Percentiles rank a stretch among this genome's conserved stretches.
Conservation (phyloP, 2,329 filamentous ascomycete genomes). For the Aspergillus chevalieri region DNA sequence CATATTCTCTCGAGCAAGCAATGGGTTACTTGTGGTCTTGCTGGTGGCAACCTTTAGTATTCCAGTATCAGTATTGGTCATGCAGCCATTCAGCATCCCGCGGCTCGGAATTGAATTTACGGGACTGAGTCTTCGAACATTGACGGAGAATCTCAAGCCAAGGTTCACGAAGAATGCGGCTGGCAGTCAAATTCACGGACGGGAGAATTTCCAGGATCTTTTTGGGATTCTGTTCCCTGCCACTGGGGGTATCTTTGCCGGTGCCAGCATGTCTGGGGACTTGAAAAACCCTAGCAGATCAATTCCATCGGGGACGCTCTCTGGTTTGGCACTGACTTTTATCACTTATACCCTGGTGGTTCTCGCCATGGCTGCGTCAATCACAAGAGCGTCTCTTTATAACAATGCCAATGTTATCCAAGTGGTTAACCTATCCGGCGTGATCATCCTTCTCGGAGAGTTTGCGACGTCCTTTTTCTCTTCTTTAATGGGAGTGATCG, state of each 20-base stretch:
- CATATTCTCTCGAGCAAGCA: slow-evolving; percentile 74
- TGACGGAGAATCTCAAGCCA: slow-evolving; percentile 69
- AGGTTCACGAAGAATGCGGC: slow-evolving; percentile 56
- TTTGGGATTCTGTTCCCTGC: slow-evolving; percentile 83
- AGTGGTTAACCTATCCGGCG: slow-evolving; percentile 65
- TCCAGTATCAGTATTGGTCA: slow-evolving; percentile 66
- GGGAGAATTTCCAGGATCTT: slow-evolving; percentile 69
- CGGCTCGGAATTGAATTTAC: slow-evolving; percentile 67
- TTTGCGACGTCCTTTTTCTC: slow-evolving; percentile 80
- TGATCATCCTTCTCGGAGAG: slow-evolving; percentile 72
- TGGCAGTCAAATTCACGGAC: slow-evolving; percentile 55
- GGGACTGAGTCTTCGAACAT: slow-evolving; percentile 63
- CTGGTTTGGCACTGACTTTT: slow-evolving; percentile 70
- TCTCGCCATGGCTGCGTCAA: slow-evolving; percentile 68
- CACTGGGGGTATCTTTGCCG: slow-evolving; percentile 57
- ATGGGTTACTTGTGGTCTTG: slow-evolving; percentile 65
- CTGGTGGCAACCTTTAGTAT: slow-evolving; percentile 72
- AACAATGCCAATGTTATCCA: slow-evolving; percentile 73
- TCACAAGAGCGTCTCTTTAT: slow-evolving; percentile 67
- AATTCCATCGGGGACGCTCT: slow-evolving; percentile 78
- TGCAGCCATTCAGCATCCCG: slow-evolving; percentile 60
- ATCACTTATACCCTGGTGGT: slow-evolving; percentile 70
- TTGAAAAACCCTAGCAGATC: slow-evolving; percentile 74
- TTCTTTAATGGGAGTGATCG: slow-evolving; percentile 79
- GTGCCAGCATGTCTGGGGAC: slow-evolving; percentile 87